phyloP scores from a whole-genome alignment of 108 stramenopile genomes.

The Fistulifera pelliculosa region DNA sequence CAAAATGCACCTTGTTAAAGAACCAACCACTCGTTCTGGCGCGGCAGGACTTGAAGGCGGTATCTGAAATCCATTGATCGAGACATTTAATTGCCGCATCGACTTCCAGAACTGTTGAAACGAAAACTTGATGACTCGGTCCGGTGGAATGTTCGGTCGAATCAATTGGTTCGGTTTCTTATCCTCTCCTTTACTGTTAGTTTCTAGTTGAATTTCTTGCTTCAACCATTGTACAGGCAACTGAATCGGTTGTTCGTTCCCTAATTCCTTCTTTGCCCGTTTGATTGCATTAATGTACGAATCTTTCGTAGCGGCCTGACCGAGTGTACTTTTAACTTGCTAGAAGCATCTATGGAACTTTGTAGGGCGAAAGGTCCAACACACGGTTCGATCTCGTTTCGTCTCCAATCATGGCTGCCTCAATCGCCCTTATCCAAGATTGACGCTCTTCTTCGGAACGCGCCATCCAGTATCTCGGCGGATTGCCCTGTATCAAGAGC shows the following conservation, averaged over 20 bases:
- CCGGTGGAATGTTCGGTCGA: background rate
- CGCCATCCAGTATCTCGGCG: constrained; percentile 53
- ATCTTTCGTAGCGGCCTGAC: background rate
- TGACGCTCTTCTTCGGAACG: constrained; percentile 59
- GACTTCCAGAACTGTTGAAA: constrained; percentile 57
- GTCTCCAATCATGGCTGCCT: constrained; percentile 72
- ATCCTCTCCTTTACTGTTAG: background rate
- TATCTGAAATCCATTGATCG: constrained; percentile 59
- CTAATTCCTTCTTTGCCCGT: background rate
- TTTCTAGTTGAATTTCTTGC: constrained; percentile 7
- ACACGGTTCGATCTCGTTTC: background rate
- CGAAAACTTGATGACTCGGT: constrained; percentile 13
- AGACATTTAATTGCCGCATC: constrained; percentile 46
- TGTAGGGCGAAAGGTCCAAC: background rate
- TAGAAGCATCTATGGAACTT: background rate
- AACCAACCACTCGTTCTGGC: constrained; percentile 64
- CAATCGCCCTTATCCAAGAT: constrained; percentile 72
- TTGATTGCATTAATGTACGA: background rate
- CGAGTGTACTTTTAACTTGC: background rate
- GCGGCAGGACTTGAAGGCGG: constrained; percentile 42
- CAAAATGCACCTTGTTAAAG: constrained; percentile 58
- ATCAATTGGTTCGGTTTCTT: background rate
- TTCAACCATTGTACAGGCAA: constrained; percentile 33
- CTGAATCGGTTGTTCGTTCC: constrained; percentile 7
- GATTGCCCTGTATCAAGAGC: constrained; percentile 41